Percentiles rank a stretch among this genome's conserved stretches.
phyloP scores from a whole-genome alignment of 1,284 basidiomycete species.

The Sanghuangporus sanghuang region DNA sequence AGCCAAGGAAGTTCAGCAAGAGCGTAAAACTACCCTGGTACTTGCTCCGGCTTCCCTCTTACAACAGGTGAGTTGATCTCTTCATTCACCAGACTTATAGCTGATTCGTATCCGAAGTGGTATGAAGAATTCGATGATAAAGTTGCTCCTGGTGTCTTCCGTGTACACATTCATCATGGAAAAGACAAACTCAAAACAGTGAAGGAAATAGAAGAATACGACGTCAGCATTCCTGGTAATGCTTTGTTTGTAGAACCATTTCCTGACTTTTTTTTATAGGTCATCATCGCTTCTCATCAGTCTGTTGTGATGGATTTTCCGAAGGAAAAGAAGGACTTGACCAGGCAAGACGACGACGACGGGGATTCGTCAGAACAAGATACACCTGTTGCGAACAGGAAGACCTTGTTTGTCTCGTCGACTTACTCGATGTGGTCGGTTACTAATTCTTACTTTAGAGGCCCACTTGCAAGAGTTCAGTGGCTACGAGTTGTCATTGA shows the following conservation, averaged over 20 bases:
- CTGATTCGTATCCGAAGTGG: constrained; percentile 41
- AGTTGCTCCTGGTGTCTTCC: constrained; percentile 53
- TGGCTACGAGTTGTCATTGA: constrained; percentile 64
- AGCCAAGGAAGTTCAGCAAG: constrained; percentile 32
- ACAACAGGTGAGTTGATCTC: constrained; percentile 40
- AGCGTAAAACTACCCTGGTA: constrained; percentile 50
- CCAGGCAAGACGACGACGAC: constrained; percentile 21
- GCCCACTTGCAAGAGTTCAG: constrained; percentile 46
- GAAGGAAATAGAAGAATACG: constrained; percentile 43
- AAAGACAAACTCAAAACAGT: constrained; percentile 53
- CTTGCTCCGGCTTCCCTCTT: constrained; percentile 67
- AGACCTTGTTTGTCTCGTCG: constrained; percentile 30
- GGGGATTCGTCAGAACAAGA: constrained; percentile 17
- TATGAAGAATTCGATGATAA: constrained; percentile 63
- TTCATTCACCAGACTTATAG: not conserved
- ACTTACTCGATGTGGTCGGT: not conserved
- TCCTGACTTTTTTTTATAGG: constrained; percentile 28
- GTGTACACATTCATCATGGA: constrained; percentile 60
- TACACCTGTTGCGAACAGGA: constrained; percentile 5
- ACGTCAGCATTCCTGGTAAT: constrained; percentile 36
- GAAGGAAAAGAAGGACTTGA: constrained; percentile 37
- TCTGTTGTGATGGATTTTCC: constrained; percentile 53
- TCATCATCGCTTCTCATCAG: constrained; percentile 66
- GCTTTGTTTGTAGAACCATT: not conserved
- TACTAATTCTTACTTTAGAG: constrained; percentile 30